phyloP scores from a whole-genome alignment of 2,329 filamentous ascomycete genomes.

The Malbranchea zuffiana region DNA sequence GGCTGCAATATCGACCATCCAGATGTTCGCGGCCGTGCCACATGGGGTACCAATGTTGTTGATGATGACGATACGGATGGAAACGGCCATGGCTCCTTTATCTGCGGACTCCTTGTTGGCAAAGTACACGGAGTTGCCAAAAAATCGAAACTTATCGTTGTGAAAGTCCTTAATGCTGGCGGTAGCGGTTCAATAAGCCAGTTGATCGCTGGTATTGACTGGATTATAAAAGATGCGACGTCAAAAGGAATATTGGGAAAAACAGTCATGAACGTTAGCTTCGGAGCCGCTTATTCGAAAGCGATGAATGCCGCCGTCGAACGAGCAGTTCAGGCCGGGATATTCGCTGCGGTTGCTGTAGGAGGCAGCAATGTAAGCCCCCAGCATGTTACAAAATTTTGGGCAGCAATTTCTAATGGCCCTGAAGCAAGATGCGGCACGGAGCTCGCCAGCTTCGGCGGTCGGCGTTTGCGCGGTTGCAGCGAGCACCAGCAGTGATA shows the following conservation, averaged over 20 bases:
- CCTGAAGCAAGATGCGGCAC: slow-evolving; percentile 21
- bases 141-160: slow-evolving; percentile 32
- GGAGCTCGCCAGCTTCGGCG: slow-evolving; percentile 31
- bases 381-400: not conserved
- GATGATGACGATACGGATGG: slow-evolving; percentile 13
- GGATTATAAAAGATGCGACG: slow-evolving; percentile 25
- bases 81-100: slow-evolving; percentile 31
- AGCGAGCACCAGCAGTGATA: slow-evolving; percentile 26
- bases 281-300: slow-evolving; percentile 26
- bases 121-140: slow-evolving; percentile 29
- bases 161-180: slow-evolving; percentile 40
- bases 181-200: slow-evolving; percentile 37
- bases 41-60: slow-evolving; percentile 25
- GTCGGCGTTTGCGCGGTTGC: slow-evolving; percentile 32
- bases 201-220: slow-evolving; percentile 41
- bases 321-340: slow-evolving; percentile 26
- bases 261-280: slow-evolving; percentile 26
- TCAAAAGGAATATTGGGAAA: slow-evolving; percentile 21
- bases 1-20: slow-evolving; percentile 25
- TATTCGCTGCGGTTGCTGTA: slow-evolving; percentile 33
- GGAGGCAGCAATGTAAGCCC: slow-evolving; percentile 26
- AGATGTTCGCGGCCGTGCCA: slow-evolving; percentile 29
- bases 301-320: slow-evolving; percentile 32
- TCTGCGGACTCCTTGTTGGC: slow-evolving; percentile 27
- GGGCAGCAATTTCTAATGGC: not conserved